These are phyloP conservation scores for Lachnellula suecica DNA, from an alignment of 2,329 filamentous ascomycete species.

Conservation along the genomic window DNA sequence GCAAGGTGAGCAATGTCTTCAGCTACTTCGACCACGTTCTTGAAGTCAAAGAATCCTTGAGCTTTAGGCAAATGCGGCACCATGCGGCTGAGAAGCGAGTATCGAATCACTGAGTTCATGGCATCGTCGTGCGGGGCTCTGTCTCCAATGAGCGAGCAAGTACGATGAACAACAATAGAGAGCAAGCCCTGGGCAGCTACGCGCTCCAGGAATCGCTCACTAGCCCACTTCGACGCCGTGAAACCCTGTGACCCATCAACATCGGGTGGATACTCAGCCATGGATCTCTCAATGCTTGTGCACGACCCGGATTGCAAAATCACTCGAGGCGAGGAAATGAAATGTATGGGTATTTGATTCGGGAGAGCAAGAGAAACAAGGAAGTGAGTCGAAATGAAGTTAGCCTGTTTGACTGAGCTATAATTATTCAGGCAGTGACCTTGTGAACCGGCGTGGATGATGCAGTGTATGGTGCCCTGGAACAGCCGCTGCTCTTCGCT, in stretches of 20 bases:
- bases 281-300: not conserved
- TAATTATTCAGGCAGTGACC: conserved; percentile 40
- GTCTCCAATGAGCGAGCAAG: too few species aligned
- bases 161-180: too few species aligned
- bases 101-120: too few species aligned
- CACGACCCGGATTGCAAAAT: not conserved
- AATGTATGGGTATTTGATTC: conserved; percentile 37
- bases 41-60: too few species aligned
- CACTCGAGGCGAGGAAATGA: conserved; percentile 32
- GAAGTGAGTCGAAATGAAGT: conserved; percentile 37
- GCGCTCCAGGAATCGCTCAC: conserved; percentile 33
- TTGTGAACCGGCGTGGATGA: conserved; percentile 55
- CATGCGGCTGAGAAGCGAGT: too few species aligned
- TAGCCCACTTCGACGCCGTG: conserved; percentile 33
- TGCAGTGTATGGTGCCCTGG: conserved; percentile 36
- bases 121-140: too few species aligned
- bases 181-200: too few species aligned
- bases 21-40: too few species aligned
- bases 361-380: conserved; percentile 34
- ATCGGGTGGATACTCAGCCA: conserved; percentile 11
- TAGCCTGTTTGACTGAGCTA: conserved; percentile 32
- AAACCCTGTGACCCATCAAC: conserved; percentile 33
- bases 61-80: too few species aligned
- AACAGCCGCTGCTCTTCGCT: conserved; percentile 31
- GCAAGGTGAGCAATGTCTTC: too few species aligned